phyloP scores from a whole-genome alignment of 2,329 filamentous ascomycete genomes.

The Calonectria pteridis region DNA sequence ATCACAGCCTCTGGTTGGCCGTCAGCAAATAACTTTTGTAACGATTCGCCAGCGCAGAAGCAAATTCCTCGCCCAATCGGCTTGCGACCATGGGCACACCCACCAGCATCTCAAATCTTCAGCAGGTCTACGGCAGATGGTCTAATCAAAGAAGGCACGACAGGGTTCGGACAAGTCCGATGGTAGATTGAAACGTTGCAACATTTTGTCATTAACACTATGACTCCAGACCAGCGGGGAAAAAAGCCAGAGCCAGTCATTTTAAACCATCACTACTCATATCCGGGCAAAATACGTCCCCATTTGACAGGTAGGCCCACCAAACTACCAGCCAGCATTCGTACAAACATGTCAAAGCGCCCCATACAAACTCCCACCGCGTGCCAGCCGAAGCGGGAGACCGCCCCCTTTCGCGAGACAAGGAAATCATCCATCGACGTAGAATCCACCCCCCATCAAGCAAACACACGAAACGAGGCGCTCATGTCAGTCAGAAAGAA shows the following conservation, averaged over 20 bases:
- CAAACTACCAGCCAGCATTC: slow-evolving; percentile 33
- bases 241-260: slow-evolving; percentile 31
- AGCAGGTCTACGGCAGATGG: not conserved
- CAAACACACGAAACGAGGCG: slow-evolving; percentile 37
- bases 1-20: slow-evolving; percentile 12
- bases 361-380: slow-evolving; percentile 43
- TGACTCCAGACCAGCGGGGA: slow-evolving; percentile 26
- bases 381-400: slow-evolving; percentile 51
- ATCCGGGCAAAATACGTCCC: slow-evolving; percentile 27
- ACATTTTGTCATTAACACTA: slow-evolving; percentile 39
- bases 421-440: slow-evolving; percentile 42
- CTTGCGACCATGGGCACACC: not conserved
- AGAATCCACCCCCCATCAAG: slow-evolving; percentile 41
- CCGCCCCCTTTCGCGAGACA: slow-evolving; percentile 35
- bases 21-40: slow-evolving; percentile 20
- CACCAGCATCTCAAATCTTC: not conserved
- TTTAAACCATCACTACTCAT: slow-evolving; percentile 33
- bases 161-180: not conserved
- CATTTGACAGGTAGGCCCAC: slow-evolving; percentile 22
- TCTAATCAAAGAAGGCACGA: not conserved
- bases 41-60: slow-evolving; percentile 28
- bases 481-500: slow-evolving; percentile 35
- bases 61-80: slow-evolving; percentile 14
- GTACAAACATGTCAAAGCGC: slow-evolving; percentile 37
- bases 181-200: slow-evolving; percentile 28